Evolutionary conservation across 768 basidiomycete genomes (phyloP).

Genomic region (Hygrophoropsis aurantiaca): DNA sequence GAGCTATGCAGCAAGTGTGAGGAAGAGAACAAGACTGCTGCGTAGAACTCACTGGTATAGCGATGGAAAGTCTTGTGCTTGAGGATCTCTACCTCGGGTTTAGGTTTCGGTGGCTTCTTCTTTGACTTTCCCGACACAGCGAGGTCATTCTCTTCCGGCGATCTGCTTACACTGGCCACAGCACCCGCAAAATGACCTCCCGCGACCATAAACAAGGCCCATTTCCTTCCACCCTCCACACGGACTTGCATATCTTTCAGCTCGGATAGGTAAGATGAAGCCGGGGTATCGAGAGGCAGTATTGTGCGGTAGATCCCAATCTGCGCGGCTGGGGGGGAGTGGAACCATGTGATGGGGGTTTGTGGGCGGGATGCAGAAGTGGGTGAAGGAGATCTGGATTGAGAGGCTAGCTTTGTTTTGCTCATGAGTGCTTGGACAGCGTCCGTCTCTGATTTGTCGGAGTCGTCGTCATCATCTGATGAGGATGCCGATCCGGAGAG

Average conservation of each 20-base stretch:
- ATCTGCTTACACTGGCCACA: conserved; percentile 67
- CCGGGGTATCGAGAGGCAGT: conserved; percentile 50
- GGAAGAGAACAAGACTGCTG: background rate
- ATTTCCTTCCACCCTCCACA: conserved; percentile 60
- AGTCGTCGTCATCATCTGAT: conserved; percentile 49
- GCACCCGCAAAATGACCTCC: conserved; percentile 98
- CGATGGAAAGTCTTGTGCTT: conserved; percentile 96
- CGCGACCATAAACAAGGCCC: conserved; percentile 96
- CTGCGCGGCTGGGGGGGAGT: conserved; percentile 78
- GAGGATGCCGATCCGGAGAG: conserved; percentile 90
- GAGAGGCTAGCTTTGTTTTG: conserved; percentile 47
- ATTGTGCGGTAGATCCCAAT: conserved; percentile 83
- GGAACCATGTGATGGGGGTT: conserved; percentile 88
- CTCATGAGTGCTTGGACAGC: conserved; percentile 48
- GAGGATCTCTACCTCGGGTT: conserved; percentile 78
- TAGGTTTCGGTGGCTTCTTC: conserved; percentile 63
- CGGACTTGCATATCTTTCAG: conserved; percentile 65
- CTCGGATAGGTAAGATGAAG: conserved; percentile 53
- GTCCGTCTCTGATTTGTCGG: conserved; percentile 67
- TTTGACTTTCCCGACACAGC: conserved; percentile 41
- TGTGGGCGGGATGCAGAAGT: conserved; percentile 40
- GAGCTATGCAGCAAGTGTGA: conserved; percentile 54
- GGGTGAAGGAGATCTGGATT: conserved; percentile 47
- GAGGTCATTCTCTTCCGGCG: conserved; percentile 42
- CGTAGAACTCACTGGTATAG: conserved; percentile 82